These are phyloP conservation scores for Trichophyton verrucosum DNA, from an alignment of 2,329 filamentous ascomycete genomes.

Conservation along the genomic window DNA sequence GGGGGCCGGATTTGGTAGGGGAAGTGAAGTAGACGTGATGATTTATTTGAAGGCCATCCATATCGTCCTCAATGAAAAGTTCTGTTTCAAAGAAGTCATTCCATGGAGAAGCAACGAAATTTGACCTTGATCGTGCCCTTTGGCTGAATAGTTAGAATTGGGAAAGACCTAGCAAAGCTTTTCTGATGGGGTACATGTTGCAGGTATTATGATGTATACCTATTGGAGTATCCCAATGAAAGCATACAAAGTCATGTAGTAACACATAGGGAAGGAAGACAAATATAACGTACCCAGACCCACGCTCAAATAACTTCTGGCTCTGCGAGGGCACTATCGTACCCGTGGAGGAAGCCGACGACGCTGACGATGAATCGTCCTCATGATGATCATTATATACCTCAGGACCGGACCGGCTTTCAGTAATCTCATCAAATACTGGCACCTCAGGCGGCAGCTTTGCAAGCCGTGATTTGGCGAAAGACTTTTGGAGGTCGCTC, in stretches of 20 bases:
- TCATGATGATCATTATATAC: constrained; percentile 28
- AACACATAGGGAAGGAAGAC: neutral
- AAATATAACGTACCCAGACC: constrained; percentile 45
- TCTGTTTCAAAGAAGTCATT: constrained; percentile 84
- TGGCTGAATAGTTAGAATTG: neutral
- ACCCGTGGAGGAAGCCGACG: constrained; percentile 82
- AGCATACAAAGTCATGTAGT: neutral
- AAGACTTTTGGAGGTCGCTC: constrained; percentile 70
- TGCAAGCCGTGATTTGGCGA: constrained; percentile 62
- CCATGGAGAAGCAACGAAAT: constrained; percentile 58
- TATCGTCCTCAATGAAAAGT: constrained; percentile 49
- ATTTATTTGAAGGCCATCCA: constrained; percentile 37
- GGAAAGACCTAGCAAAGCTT: neutral
- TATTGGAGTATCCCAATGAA: neutral
- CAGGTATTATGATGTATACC: neutral
- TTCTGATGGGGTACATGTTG: neutral
- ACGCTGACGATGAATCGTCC: constrained; percentile 59
- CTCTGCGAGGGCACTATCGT: constrained; percentile 74
- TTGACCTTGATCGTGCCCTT: constrained; percentile 4
- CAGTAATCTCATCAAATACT: constrained; percentile 29
- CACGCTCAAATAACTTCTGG: constrained; percentile 59
- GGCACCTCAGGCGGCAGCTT: constrained; percentile 47
- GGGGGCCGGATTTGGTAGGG: constrained; percentile 56
- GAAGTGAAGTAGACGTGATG: constrained; percentile 85
- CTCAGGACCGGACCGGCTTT: constrained; percentile 20